Percentiles rank a stretch among this genome's conserved stretches.
Evolutionary conservation across 2,329 filamentous ascomycete genomes (phyloP).

Genomic region (Diaporthe ilicicola): DNA sequence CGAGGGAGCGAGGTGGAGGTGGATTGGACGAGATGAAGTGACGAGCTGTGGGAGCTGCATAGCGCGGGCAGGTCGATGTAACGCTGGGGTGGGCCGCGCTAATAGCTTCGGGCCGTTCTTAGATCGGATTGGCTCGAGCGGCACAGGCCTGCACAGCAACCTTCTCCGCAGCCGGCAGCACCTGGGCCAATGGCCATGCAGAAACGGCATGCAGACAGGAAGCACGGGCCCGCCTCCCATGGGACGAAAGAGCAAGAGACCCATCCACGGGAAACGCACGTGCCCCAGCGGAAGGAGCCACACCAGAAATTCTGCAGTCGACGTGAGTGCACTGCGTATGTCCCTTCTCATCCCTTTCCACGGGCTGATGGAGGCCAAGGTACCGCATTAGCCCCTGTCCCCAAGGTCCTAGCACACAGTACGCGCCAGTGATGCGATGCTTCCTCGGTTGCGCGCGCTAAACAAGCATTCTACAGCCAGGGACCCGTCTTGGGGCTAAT

Average conservation of each 20-base stretch:
- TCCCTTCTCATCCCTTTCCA: background rate
- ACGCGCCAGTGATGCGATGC: constrained; percentile 17
- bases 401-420: constrained; percentile 14
- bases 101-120: constrained; percentile 29
- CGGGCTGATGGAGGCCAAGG: constrained; percentile 1
- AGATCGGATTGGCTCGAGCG: constrained; percentile 31
- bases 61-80: constrained; percentile 17
- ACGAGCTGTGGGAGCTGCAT: constrained; percentile 28
- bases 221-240: constrained; percentile 24
- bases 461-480: background rate
- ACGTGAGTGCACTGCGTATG: background rate
- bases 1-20: constrained; percentile 15
- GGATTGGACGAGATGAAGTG: constrained; percentile 30
- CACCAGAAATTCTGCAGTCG: no score
- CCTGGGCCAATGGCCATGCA: constrained; percentile 23
- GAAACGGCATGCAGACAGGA: constrained; percentile 29
- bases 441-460: constrained; percentile 11
- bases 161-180: constrained; percentile 24
- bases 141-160: constrained; percentile 20
- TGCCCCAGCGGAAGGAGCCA: no score
- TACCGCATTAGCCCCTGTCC: constrained; percentile 9
- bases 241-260: constrained; percentile 12
- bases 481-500: constrained; percentile 18
- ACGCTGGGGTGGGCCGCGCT: constrained; percentile 23
- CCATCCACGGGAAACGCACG: constrained; percentile 11